phyloP scores from a whole-genome alignment of 2,329 filamentous ascomycete genomes.

The Cladosporium oxysporum region DNA sequence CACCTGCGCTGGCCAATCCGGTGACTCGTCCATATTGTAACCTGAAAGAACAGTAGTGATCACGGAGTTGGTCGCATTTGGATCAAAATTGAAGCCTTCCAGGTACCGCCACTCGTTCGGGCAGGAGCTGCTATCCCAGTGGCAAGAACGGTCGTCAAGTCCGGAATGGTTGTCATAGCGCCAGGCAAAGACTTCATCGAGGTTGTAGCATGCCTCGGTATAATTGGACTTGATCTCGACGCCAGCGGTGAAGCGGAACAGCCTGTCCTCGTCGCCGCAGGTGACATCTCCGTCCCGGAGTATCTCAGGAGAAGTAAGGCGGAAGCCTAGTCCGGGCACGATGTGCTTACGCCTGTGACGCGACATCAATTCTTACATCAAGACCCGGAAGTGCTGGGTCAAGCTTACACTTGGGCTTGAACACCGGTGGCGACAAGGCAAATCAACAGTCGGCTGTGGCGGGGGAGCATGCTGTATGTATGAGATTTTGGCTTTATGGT shows the following conservation, averaged over 20 bases:
- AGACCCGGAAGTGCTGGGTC: not conserved
- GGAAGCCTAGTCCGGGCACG: not conserved
- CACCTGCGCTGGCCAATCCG: not conserved
- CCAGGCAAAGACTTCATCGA: not conserved
- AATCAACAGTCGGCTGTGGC: not conserved
- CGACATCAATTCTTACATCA: not conserved
- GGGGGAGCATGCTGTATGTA: not conserved
- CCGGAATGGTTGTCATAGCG: not conserved
- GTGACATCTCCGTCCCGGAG: not conserved
- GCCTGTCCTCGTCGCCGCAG: not conserved
- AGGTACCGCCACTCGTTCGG: not conserved
- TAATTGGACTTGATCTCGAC: not conserved
- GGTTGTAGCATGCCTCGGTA: conserved; percentile 1
- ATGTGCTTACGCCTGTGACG: not conserved
- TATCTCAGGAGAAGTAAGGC: not conserved
- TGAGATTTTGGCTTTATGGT: not conserved
- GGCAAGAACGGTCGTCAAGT: not conserved
- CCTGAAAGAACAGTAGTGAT: not conserved
- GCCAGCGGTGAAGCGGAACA: not conserved
- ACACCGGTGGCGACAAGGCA: not conserved
- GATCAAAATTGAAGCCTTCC: not conserved
- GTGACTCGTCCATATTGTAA: not conserved
- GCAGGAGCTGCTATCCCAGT: not conserved
- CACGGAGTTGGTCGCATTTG: not conserved
- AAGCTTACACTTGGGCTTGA: not conserved